These are phyloP conservation scores for Rhamnella rubrinervis DNA, from an alignment of 331 rosid genomes.

Conservation along the genomic window DNA sequence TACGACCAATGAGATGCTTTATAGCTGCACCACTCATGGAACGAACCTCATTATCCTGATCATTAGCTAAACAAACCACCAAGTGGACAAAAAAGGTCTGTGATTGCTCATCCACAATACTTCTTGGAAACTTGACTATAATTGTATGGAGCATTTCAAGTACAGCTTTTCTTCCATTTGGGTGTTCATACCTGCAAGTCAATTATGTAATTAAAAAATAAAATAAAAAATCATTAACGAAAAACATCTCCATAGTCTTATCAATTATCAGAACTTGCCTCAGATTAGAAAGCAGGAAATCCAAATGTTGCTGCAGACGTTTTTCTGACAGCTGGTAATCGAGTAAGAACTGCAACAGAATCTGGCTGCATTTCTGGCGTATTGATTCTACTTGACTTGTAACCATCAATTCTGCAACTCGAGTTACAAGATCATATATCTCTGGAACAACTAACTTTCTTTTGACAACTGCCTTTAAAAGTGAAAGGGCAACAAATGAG, in stretches of 20 bases:
- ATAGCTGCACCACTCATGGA: constrained; percentile 81
- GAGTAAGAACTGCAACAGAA: constrained; percentile 80
- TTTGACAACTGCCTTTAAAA: constrained; percentile 77
- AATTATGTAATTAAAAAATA: constrained; percentile 17
- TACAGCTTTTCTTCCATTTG: constrained; percentile 83
- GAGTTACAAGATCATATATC: constrained; percentile 80
- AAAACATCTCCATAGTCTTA: background rate
- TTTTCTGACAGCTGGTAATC: constrained; percentile 68
- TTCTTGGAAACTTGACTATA: constrained; percentile 66
- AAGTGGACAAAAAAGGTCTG: constrained; percentile 72
- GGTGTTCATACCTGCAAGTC: constrained; percentile 69
- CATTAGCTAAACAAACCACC: constrained; percentile 86
- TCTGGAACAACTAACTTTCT: constrained; percentile 75
- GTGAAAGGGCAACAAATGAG: constrained; percentile 74
- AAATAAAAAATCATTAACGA: background rate
- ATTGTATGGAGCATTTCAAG: constrained; percentile 88
- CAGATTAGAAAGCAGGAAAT: constrained; percentile 71
- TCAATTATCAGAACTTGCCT: constrained; percentile 38
- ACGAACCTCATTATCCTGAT: constrained; percentile 71
- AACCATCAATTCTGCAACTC: constrained; percentile 87
- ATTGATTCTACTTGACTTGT: constrained; percentile 80
- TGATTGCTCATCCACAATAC: constrained; percentile 72
- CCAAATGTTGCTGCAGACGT: constrained; percentile 79
- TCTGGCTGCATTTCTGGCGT: constrained; percentile 75
- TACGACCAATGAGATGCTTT: constrained; percentile 54